Evolutionary conservation across 257 asterid genomes (phyloP).

Genomic region (Nicotiana paniculata): DNA sequence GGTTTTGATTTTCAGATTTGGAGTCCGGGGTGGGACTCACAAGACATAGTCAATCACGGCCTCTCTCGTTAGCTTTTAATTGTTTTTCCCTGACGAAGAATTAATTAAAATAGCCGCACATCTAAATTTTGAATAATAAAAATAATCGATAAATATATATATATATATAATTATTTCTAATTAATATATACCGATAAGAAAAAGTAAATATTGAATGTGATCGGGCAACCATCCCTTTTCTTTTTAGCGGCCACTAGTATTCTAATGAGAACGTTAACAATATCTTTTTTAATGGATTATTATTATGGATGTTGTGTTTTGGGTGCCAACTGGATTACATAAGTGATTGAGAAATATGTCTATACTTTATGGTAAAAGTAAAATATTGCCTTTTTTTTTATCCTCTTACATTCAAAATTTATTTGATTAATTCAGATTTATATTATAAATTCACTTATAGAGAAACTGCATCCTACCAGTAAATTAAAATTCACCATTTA

Average conservation of each 20-base stretch:
- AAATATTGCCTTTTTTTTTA: not conserved
- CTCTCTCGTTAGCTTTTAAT: not conserved
- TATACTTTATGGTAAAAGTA: not conserved
- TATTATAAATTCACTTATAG: not conserved
- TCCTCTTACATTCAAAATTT: not conserved
- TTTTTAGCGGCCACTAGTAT: not conserved
- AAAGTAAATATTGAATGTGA: no score
- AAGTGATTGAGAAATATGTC: not conserved
- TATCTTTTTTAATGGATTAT: not conserved
- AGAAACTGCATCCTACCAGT: fast-evolving
- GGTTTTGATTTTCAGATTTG: not conserved
- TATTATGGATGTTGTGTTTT: not conserved
- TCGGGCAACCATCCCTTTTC: no score
- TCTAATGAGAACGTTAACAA: not conserved
- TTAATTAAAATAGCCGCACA: no score
- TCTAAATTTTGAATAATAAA: no score
- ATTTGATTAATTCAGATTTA: not conserved
- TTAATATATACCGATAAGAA: no score
- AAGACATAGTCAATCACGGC: not conserved
- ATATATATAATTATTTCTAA: no score
- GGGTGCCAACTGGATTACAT: not conserved
- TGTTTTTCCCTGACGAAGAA: not conserved
- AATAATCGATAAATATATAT: no score
- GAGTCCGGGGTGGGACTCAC: not conserved
- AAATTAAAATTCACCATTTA: no score